phyloP scores from a whole-genome alignment of 1,139 yeast genomes.

The Blastobotrys illinoisensis region DNA sequence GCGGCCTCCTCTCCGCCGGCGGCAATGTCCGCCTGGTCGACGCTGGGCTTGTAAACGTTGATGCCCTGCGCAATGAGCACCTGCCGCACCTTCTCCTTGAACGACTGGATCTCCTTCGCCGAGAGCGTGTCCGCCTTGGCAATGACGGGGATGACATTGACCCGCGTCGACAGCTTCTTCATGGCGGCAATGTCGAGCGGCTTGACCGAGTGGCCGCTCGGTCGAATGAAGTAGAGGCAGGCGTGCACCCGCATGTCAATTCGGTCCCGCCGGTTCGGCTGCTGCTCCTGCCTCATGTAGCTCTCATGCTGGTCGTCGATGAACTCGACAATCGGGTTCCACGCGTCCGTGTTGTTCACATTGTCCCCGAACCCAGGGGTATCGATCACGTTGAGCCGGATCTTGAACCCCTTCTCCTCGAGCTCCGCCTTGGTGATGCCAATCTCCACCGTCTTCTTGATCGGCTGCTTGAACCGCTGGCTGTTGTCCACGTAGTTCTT shows the following conservation, averaged over 20 bases:
- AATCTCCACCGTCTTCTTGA: slow-evolving; percentile 86
- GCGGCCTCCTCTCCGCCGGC: slow-evolving; percentile 41
- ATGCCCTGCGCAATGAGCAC: slow-evolving; percentile 91
- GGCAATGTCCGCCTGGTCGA: slow-evolving; percentile 18
- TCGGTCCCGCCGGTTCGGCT: slow-evolving; percentile 61
- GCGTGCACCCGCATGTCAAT: slow-evolving; percentile 89
- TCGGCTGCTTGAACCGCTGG: slow-evolving; percentile 63
- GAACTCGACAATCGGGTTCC: slow-evolving; percentile 91
- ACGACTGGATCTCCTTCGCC: slow-evolving; percentile 70
- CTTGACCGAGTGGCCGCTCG: slow-evolving; percentile 91
- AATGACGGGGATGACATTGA: slow-evolving; percentile 89
- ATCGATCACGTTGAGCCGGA: slow-evolving; percentile 83
- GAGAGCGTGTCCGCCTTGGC: slow-evolving; percentile 93
- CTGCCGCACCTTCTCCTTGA: slow-evolving; percentile 80
- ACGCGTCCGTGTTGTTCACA: slow-evolving; percentile 85
- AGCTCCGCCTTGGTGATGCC: slow-evolving; percentile 84
- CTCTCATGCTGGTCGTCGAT: slow-evolving; percentile 96
- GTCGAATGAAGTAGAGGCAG: slow-evolving; percentile 89
- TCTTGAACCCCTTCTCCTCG: slow-evolving; percentile 85
- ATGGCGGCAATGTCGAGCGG: slow-evolving; percentile 93
- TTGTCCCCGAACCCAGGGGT: slow-evolving; percentile 98
- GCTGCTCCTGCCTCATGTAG: slow-evolving; percentile 94
- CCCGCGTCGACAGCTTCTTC: slow-evolving; percentile 82
- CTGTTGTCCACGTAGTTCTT: slow-evolving; percentile 60
- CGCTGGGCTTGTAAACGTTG: slow-evolving; percentile 81